phyloP scores from a whole-genome alignment of 1,284 basidiomycete species.

The Leccinum subrobustum region DNA sequence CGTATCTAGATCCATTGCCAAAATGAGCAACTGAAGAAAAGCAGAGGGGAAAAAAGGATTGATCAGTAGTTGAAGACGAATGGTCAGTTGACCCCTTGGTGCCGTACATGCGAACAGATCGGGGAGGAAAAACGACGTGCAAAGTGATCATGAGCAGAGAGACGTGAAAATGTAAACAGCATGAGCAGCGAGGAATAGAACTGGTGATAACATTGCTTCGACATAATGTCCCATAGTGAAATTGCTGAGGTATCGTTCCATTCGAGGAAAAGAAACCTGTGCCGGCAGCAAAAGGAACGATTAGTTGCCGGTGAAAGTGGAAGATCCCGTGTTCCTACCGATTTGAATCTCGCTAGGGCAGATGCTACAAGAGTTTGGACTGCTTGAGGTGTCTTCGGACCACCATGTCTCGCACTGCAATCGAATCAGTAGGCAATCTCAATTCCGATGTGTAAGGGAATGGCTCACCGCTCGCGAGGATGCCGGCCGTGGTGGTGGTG shows the following conservation, averaged over 20 bases:
- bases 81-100: neutral
- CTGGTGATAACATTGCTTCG: conserved; percentile 15
- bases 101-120: neutral
- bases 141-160: neutral
- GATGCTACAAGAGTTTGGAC: conserved; percentile 50
- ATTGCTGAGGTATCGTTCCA: conserved; percentile 7
- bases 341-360: neutral
- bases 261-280: conserved; percentile 1
- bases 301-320: neutral
- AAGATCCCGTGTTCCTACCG: conserved; percentile 4
- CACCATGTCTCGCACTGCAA: conserved; percentile 38
- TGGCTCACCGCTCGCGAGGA: conserved; percentile 68
- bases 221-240: conserved; percentile 7
- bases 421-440: neutral
- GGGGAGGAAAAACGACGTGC: neutral
- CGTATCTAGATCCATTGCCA: conserved; percentile 26
- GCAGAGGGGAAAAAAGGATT: neutral
- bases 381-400: conserved; percentile 45
- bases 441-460: neutral
- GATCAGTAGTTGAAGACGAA: neutral
- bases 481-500: conserved; percentile 70
- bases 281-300: neutral
- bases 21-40: neutral
- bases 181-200: conserved; percentile 6
- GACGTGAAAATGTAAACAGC: neutral